Conservation (phyloP, 2,329 filamentous ascomycete species). For the Pseudopyricularia javanii region DNA sequence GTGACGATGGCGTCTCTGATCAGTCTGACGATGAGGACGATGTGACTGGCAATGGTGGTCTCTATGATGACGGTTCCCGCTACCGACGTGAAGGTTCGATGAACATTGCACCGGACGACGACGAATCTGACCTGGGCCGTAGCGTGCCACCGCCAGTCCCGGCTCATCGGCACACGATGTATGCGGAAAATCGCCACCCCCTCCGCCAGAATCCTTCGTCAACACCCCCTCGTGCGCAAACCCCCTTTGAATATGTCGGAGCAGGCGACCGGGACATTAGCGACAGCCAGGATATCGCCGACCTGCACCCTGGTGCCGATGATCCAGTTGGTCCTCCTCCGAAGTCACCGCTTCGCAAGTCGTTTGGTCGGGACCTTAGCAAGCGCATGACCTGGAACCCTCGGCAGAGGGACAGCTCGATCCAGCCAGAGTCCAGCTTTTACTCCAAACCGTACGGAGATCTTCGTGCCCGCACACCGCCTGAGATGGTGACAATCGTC, state of each 20-base stretch:
- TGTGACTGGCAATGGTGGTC: background rate
- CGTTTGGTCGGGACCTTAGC: background rate
- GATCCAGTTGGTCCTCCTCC: background rate
- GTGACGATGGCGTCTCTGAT: conserved; percentile 23
- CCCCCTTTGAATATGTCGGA: conserved; percentile 22
- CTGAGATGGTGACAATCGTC: conserved; percentile 27
- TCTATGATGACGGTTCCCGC: conserved; percentile 8
- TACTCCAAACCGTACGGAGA: conserved; percentile 45
- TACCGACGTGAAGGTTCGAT: conserved; percentile 9
- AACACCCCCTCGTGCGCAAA: conserved; percentile 12
- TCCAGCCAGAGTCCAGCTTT: conserved; percentile 36
- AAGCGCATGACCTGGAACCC: conserved; percentile 4
- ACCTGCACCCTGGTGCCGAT: conserved; percentile 16
- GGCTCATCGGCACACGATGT: background rate
- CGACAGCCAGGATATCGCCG: conserved; percentile 32
- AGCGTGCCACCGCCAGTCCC: conserved; percentile 2
- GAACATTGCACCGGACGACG: conserved; percentile 9
- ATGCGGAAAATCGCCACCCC: conserved; percentile 23
- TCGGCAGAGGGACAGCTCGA: conserved; percentile 28
- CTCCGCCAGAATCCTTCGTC: conserved; percentile 35
- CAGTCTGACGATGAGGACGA: conserved; percentile 20
- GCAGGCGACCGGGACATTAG: conserved; percentile 29
- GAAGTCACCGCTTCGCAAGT: background rate
- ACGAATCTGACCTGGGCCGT: conserved; percentile 13
- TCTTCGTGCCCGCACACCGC: conserved; percentile 38